phyloP scores from a whole-genome alignment of 345 rosid species.

The Psidium guajava region DNA sequence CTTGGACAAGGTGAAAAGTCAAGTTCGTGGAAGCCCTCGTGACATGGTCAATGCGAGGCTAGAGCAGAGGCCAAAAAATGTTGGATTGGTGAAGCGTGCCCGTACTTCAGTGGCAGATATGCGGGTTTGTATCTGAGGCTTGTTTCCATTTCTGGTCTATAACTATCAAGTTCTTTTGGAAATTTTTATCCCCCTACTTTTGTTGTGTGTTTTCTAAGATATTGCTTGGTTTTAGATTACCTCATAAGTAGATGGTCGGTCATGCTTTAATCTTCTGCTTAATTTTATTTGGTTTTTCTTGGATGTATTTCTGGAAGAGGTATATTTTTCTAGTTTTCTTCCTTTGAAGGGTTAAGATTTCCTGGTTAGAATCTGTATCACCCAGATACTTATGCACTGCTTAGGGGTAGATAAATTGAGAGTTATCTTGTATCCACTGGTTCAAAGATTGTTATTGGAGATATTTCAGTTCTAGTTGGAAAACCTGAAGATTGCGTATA shows the following conservation, averaged over 20 bases:
- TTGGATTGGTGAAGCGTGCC: conserved; percentile 70
- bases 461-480: neutral
- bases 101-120: conserved; percentile 55
- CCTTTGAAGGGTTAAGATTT: neutral
- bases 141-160: neutral
- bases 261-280: neutral
- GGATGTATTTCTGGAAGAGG: neutral
- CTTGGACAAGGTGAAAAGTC: conserved; percentile 50
- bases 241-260: neutral
- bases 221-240: neutral
- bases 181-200: neutral
- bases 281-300: neutral
- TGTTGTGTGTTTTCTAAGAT: neutral
- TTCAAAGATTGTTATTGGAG: neutral
- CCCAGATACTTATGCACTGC: neutral
- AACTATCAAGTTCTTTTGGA: neutral
- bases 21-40: conserved; percentile 47
- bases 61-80: conserved; percentile 65
- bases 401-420: neutral
- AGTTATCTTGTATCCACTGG: neutral
- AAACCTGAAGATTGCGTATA: neutral
- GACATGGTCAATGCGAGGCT: conserved; percentile 48
- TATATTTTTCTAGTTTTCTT: neutral
- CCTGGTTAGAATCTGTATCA: neutral
- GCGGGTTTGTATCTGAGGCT: conserved; percentile 49